Conservation (phyloP, 2,329 filamentous ascomycete genomes). For the Phaeosphaeria sp. region DNA sequence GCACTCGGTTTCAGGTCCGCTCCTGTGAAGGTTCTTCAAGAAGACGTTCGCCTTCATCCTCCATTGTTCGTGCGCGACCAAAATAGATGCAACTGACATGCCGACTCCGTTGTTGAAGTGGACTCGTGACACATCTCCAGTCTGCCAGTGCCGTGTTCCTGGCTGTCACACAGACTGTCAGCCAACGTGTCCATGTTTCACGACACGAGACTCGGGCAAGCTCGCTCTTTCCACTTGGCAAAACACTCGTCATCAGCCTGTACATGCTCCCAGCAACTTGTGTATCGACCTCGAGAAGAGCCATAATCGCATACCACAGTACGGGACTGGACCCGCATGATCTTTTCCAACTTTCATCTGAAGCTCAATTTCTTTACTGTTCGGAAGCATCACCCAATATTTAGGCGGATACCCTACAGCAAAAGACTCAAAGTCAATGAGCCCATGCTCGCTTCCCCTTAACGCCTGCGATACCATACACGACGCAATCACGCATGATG, state of each 20-base stretch:
- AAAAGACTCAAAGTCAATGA: too few relatives aligned
- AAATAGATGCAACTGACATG: too few relatives aligned
- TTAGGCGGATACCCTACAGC: too few relatives aligned
- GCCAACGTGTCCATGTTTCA: background rate
- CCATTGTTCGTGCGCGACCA: background rate
- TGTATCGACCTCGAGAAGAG: background rate
- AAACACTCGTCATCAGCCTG: background rate
- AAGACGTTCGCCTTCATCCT: background rate
- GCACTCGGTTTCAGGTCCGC: background rate
- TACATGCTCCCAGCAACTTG: background rate
- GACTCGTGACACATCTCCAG: background rate
- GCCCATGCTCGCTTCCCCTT: background rate
- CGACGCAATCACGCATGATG: background rate
- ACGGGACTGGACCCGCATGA: background rate
- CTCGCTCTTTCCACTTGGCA: background rate
- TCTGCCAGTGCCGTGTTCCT: background rate
- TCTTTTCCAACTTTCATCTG: background rate
- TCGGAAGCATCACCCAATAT: too few relatives aligned
- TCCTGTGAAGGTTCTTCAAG: background rate
- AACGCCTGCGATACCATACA: background rate
- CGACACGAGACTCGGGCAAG: background rate
- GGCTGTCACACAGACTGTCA: background rate
- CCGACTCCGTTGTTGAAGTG: background rate
- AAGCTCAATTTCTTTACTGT: background rate
- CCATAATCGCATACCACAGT: background rate